These are phyloP conservation scores for Diaporthe humulicola DNA, from an alignment of 2,329 filamentous ascomycete species.

Conservation along the genomic window DNA sequence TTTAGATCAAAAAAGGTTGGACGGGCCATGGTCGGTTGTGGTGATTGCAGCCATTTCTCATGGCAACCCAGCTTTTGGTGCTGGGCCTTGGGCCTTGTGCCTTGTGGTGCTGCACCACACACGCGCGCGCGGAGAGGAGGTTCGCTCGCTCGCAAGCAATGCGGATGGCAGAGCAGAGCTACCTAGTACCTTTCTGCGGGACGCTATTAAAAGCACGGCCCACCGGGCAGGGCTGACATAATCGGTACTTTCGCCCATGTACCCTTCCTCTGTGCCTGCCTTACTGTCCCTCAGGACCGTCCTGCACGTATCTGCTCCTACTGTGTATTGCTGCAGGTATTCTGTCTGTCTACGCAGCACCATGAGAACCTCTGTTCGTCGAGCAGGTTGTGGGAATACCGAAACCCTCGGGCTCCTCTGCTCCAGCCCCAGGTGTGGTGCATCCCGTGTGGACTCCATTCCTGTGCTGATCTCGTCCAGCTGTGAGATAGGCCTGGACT, in stretches of 20 bases:
- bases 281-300: background rate
- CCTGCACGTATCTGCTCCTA: background rate
- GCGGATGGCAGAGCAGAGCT: constrained; percentile 24
- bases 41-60: constrained; percentile 38
- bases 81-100: constrained; percentile 34
- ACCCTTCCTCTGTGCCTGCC: background rate
- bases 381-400: background rate
- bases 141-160: constrained; percentile 23
- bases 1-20: constrained; percentile 37
- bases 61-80: constrained; percentile 36
- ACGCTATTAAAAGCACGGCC: constrained; percentile 34
- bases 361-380: background rate
- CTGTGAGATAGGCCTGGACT: constrained; percentile 23
- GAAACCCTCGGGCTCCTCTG: background rate
- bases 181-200: constrained; percentile 13
- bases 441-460: constrained; percentile 12
- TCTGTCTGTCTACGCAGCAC: background rate
- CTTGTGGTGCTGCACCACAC: constrained; percentile 28
- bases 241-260: constrained; percentile 19
- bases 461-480: constrained; percentile 28
- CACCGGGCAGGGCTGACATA: constrained; percentile 26
- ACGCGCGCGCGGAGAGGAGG: constrained; percentile 24
- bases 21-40: constrained; percentile 33
- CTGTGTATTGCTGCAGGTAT: background rate
- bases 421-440: background rate